Base-by-base conservation (phyloP, 345 rosid genomes). In the Citropsis articulata region DNA sequence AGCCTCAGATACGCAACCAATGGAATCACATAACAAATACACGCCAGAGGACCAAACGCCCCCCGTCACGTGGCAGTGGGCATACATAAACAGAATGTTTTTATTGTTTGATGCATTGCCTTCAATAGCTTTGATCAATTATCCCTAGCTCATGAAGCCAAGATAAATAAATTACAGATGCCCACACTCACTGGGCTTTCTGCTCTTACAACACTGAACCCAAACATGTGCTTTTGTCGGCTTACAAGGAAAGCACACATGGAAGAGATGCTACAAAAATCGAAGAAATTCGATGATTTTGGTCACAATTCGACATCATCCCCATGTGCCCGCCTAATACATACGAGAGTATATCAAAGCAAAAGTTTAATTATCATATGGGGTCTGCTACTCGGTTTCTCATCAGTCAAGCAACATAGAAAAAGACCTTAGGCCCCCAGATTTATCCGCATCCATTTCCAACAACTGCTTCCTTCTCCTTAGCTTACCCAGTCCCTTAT, bases 151-250 rank as follows among this genome's bases (percentile, higher is more conserved):
- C 5, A n/a, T 4, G 7, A 28, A 55, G 35, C 19, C 18, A 57
- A 33, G 24, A 73, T 10, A 73, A 36, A 36, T 12, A 42, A 3
- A 12, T 42, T 3, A 42, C 7, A 56, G 31, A 40, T 0, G 64
- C 30, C 40, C 76, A 68, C 8, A 25, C 68, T 68, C 65, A 30
- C 68, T 38, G 42, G 60, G 78, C 35, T 25, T 66, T 66, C 66
- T 28, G 70, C 48, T 67, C 75, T 75, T 68, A 42, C 78, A 19
- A 42, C 57, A 3, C 55, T 42, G 65, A 79, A 75, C 63, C 50
- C 57, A n/a, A 21, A 30, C 90, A 88, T 84, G 87, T 79, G 90
- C 72, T 27, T 0, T 22, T 84, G 89, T 79, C 85, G 63, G 55
- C 65, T 38, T n/a, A 75, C 76, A 40, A 77, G 84, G 73, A 75